Evolutionary conservation across 2,329 filamentous ascomycete genomes (phyloP).

Genomic region (Leptographium flavum): DNA sequence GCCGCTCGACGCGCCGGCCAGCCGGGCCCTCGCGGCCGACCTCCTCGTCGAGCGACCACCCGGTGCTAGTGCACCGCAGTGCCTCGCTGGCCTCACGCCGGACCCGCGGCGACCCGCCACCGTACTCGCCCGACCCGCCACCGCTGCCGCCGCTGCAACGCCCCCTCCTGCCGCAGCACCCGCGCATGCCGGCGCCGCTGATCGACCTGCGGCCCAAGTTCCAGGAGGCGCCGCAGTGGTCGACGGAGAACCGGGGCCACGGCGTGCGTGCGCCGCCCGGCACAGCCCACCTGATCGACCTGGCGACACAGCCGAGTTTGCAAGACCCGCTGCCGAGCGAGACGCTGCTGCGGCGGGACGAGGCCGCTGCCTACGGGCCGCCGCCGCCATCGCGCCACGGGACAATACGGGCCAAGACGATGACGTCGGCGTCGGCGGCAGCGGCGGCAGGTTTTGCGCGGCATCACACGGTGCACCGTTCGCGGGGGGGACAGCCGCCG

Average conservation of each 20-base stretch:
- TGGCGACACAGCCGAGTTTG: constrained; percentile 20
- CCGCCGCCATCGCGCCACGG: not conserved
- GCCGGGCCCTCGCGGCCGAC: constrained; percentile 1
- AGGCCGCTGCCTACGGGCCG: not conserved
- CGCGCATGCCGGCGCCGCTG: constrained; percentile 38
- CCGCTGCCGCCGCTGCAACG: no score
- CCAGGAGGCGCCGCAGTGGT: constrained; percentile 46
- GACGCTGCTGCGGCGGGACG: constrained; percentile 4
- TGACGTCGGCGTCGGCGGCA: constrained; percentile 8
- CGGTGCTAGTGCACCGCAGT: no score
- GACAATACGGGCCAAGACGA: constrained; percentile 5
- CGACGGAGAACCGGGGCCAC: constrained; percentile 35
- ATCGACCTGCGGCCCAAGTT: constrained; percentile 54
- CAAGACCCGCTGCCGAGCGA: not conserved
- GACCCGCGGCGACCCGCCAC: no score
- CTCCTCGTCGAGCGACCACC: no score
- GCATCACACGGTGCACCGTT: constrained; percentile 5
- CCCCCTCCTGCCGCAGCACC: not conserved
- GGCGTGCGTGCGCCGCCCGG: constrained; percentile 26
- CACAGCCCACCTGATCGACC: constrained; percentile 31
- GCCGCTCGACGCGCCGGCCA: no score
- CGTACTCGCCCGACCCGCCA: no score
- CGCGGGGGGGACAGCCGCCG: not conserved
- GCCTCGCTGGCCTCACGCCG: no score
- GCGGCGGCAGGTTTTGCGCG: constrained; percentile 3